Evolutionary conservation across 805 yeast species (phyloP).

Genomic region (Candida silvicultrix): DNA sequence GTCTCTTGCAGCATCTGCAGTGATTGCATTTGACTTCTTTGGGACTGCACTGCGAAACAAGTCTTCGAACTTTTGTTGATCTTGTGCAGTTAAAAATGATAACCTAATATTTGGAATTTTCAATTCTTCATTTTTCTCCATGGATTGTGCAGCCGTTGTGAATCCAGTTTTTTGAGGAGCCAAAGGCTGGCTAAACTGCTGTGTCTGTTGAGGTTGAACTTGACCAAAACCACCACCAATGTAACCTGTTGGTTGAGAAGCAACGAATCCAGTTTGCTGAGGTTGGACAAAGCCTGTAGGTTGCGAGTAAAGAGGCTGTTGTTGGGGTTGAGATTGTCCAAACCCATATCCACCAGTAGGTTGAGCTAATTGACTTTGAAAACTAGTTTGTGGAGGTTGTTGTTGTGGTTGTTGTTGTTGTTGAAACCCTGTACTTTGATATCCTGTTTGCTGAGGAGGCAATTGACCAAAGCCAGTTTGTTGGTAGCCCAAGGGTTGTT

Average conservation of each 20-base stretch:
- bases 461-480: constrained; percentile 14
- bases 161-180: constrained; percentile 36
- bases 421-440: constrained; percentile 10
- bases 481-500: constrained; percentile 12
- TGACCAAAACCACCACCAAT: constrained; percentile 13
- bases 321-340: constrained; percentile 15
- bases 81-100: constrained; percentile 77
- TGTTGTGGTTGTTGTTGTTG: too few species aligned
- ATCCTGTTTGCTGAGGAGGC: constrained; percentile 25
- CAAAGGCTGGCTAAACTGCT: constrained; percentile 24
- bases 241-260: constrained; percentile 22
- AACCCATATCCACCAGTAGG: constrained; percentile 22
- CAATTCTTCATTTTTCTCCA: constrained; percentile 46
- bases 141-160: constrained; percentile 21
- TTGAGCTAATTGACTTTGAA: neutral
- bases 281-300: constrained; percentile 11
- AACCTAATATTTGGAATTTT: constrained; percentile 73
- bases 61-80: constrained; percentile 82
- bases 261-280: constrained; percentile 11
- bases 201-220: constrained; percentile 26
- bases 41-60: constrained; percentile 76
- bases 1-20: constrained; percentile 71
- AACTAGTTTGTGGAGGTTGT: constrained; percentile 13
- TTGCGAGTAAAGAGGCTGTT: neutral
- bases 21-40: constrained; percentile 39